A percentile compares a stretch with the other conserved stretches of the same genome.
Conservation (phyloP, 768 basidiomycete genomes). For the Gloeostereum incarnatum region DNA sequence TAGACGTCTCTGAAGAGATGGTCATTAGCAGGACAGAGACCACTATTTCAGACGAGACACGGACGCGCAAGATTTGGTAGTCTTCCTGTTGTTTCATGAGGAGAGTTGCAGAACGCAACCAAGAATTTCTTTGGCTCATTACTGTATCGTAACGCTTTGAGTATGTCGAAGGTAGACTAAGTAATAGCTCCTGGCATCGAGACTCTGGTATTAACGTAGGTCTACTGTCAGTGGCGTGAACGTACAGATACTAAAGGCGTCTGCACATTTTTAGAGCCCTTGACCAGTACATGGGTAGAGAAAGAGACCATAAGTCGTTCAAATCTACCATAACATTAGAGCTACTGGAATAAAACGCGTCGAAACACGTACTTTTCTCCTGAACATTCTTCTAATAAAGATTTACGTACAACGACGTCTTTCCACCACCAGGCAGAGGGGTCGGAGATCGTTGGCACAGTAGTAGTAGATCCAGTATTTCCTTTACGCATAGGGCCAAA, state of each 20-base stretch:
- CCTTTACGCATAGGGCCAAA: conserved; percentile 19
- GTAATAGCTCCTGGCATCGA: not conserved
- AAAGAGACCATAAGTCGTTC: conserved; percentile 36
- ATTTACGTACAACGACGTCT: conserved; percentile 45
- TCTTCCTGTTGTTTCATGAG: conserved; percentile 1
- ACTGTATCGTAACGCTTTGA: conserved; percentile 6
- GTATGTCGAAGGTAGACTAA: not conserved
- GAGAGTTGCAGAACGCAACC: not conserved
- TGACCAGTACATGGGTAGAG: not conserved
- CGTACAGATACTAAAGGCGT: too few relatives aligned
- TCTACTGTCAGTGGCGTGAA: too few relatives aligned
- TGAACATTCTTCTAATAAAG: conserved; percentile 43
- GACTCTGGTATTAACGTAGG: not conserved
- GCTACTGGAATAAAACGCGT: not conserved
- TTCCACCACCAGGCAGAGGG: conserved; percentile 42
- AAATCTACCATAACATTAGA: conserved; percentile 26
- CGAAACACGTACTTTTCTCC: conserved; percentile 30
- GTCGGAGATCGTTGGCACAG: conserved; percentile 10
- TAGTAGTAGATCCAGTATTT: conserved; percentile 6
- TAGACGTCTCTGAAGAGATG: conserved; percentile 5
- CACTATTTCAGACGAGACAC: not conserved
- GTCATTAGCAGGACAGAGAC: not conserved
- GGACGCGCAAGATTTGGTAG: not conserved
- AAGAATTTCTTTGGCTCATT: not conserved
- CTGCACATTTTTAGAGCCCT: not conserved